phyloP scores from a whole-genome alignment of 1,139 yeast genomes.

The Hyphopichia fennica region DNA sequence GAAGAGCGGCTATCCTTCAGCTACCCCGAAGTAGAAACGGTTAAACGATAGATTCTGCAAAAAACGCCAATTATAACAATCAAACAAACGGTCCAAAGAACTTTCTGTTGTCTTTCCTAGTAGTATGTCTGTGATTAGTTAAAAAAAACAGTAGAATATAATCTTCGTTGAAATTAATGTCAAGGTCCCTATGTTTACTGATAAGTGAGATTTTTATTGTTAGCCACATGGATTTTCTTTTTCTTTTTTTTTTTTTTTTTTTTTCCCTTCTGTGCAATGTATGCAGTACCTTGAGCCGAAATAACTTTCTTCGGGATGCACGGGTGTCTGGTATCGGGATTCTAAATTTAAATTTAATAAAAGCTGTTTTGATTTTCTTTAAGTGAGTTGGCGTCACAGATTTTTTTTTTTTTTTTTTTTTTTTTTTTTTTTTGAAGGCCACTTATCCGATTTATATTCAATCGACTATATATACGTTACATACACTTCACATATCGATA shows the following conservation, averaged over 20 bases:
- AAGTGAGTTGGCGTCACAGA: not conserved
- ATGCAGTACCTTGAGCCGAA: too few species aligned
- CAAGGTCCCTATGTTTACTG: not conserved
- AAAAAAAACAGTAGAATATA: too few species aligned
- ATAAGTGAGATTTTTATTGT: not conserved
- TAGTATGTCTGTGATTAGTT: too few species aligned
- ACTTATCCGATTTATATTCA: too few species aligned
- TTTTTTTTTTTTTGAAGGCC: too few species aligned
- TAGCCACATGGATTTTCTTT: slow-evolving; percentile 1
- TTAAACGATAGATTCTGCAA: not conserved
- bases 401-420: not conserved
- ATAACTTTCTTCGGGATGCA: too few species aligned
- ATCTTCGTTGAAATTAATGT: too few species aligned
- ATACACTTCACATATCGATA: too few species aligned
- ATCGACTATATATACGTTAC: too few species aligned
- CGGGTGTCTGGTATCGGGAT: not conserved
- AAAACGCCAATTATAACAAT: too few species aligned
- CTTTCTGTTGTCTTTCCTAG: too few species aligned
- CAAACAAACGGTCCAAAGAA: too few species aligned
- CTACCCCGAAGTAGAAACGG: not conserved
- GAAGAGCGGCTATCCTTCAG: not conserved
- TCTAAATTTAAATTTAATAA: not conserved
- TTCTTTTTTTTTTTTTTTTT: not conserved
- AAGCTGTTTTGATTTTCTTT: not conserved
- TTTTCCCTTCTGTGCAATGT: not conserved